Percentiles rank a stretch among this genome's conserved stretches.
Conservation (phyloP, 306 rosid genomes). For the Morella rubra region DNA sequence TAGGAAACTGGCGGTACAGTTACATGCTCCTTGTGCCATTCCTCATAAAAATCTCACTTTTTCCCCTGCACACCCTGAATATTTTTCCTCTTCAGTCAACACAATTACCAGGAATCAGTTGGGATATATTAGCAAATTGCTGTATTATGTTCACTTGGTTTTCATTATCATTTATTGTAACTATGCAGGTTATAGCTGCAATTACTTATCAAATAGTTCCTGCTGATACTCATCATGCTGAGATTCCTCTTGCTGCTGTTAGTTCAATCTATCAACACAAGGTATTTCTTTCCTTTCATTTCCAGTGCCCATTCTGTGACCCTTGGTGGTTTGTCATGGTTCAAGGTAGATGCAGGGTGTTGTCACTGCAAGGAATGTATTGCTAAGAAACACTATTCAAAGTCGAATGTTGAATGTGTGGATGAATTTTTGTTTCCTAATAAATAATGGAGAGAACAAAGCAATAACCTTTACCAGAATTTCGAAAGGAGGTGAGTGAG, state of each 20-base stretch:
- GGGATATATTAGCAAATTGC: not conserved
- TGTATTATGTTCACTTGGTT: not conserved
- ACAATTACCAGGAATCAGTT: not conserved
- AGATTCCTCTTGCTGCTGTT: conserved; percentile 91
- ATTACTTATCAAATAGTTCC: conserved; percentile 85
- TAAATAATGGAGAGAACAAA: conserved; percentile 1
- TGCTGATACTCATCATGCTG: conserved; percentile 84
- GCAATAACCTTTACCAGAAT: conserved; percentile 8
- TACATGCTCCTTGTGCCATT: not conserved
- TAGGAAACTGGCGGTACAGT: not conserved
- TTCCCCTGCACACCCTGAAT: not conserved
- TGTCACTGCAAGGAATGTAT: conserved; percentile 18
- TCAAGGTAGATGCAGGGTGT: not conserved
- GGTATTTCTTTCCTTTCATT: conserved; percentile 39
- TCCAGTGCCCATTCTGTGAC: not conserved
- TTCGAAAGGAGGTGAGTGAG: not conserved
- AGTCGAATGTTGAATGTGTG: not conserved
- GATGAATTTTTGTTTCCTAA: too few relatives aligned
- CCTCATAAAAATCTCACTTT: not conserved
- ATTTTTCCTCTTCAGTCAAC: not conserved
- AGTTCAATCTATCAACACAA: conserved; percentile 57
- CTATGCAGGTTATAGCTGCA: conserved; percentile 74
- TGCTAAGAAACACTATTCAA: not conserved
- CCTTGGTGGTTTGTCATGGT: not conserved
- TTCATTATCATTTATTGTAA: not conserved